Percentiles rank a stretch among this genome's conserved stretches.
Evolutionary conservation across 2,329 filamentous ascomycete genomes (phyloP).

Genomic region (Davidsoniella virescens): DNA sequence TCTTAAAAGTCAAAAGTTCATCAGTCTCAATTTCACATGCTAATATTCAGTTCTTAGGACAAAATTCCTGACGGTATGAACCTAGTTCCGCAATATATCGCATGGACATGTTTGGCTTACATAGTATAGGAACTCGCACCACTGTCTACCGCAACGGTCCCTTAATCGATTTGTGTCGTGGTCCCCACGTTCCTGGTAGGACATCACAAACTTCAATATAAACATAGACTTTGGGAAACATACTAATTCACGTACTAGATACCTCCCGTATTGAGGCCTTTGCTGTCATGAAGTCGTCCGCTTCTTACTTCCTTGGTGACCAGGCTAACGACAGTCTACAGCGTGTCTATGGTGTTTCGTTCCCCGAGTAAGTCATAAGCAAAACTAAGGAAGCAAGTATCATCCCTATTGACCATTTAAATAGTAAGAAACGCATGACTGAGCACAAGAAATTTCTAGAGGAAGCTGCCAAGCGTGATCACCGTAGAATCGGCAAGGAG

Average conservation of each 20-base stretch:
- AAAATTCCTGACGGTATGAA: constrained; percentile 65
- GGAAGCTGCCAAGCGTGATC: constrained; percentile 94
- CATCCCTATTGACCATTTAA: constrained; percentile 4
- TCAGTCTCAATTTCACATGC: not conserved
- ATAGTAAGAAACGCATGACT: constrained; percentile 68
- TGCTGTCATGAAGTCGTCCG: constrained; percentile 66
- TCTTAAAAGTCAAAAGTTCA: not conserved
- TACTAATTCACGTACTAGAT: constrained; percentile 23
- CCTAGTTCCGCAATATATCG: constrained; percentile 19
- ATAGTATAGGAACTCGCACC: constrained; percentile 35
- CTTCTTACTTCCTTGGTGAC: constrained; percentile 67
- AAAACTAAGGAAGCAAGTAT: not conserved
- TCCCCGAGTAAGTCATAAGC: constrained; percentile 25
- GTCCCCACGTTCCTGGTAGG: constrained; percentile 67
- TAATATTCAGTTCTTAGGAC: constrained; percentile 31
- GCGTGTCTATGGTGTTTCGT: constrained; percentile 90
- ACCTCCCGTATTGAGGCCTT: constrained; percentile 91
- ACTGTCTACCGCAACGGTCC: constrained; percentile 92
- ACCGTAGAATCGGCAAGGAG: constrained; percentile 82
- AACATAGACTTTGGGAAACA: not conserved
- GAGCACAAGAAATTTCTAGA: constrained; percentile 92
- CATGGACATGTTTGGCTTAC: not conserved
- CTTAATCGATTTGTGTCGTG: constrained; percentile 86
- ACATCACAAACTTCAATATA: not conserved
- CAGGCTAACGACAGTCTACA: constrained; percentile 89